A percentile compares a stretch with the other conserved stretches of the same genome.
Evolutionary conservation across 2,329 filamentous ascomycete genomes (phyloP).

Genomic region (Rhytidhysteron rufulum): DNA sequence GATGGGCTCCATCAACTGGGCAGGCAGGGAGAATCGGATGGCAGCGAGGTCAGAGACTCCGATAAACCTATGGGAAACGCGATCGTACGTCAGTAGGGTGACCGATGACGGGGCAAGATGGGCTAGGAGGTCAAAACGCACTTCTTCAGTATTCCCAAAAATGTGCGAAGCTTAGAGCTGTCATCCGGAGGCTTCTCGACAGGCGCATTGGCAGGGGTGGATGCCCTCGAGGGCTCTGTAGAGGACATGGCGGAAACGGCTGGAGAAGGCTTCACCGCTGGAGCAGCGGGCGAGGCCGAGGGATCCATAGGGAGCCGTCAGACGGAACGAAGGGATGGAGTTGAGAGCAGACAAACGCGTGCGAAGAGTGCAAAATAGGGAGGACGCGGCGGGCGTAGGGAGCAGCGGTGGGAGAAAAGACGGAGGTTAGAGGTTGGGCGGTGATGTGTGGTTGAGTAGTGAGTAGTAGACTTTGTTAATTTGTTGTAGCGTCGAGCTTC

Average conservation of each 20-base stretch:
- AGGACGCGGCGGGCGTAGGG: not conserved
- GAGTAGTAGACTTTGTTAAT: not conserved
- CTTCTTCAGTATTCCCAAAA: constrained; percentile 84
- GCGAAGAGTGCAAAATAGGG: too few relatives aligned
- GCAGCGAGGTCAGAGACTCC: constrained; percentile 93
- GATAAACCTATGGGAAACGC: constrained; percentile 66
- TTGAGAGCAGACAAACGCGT: too few relatives aligned
- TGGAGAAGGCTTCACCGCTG: constrained; percentile 20
- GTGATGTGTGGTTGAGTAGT: not conserved
- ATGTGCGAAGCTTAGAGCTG: constrained; percentile 82
- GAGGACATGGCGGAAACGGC: constrained; percentile 29
- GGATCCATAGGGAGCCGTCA: constrained; percentile 24
- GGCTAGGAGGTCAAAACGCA: constrained; percentile 46
- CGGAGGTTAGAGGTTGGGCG: not conserved
- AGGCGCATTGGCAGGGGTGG: constrained; percentile 29
- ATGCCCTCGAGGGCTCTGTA: constrained; percentile 30
- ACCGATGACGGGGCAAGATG: constrained; percentile 3
- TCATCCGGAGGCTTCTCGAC: constrained; percentile 66
- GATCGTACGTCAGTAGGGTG: not conserved
- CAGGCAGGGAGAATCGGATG: constrained; percentile 92
- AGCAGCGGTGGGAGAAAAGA: not conserved
- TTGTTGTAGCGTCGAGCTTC: too few relatives aligned
- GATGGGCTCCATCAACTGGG: constrained; percentile 90
- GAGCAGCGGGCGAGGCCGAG: constrained; percentile 19
- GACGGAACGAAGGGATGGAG: not conserved